Evolutionary conservation across 768 basidiomycete genomes (phyloP), one percentile per base, ranked within the genome.

Genomic region (Crepidotus variabilis): DNA sequence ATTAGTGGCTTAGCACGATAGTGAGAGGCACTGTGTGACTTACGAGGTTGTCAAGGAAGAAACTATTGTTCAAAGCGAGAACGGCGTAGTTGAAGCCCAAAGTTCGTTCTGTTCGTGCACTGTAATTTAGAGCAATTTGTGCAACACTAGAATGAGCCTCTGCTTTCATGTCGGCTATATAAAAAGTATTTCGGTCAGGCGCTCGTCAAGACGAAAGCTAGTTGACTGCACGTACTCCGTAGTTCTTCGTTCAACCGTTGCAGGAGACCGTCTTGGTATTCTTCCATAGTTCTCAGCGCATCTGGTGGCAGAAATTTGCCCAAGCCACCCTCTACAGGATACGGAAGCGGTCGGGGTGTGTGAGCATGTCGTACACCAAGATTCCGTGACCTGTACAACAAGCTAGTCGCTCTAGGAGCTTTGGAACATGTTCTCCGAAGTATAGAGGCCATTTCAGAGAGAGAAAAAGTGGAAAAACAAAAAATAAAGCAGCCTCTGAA

Each of bases 41-140:
- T 69, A 98, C 96, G 36, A 99, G 78, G 56, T 78, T 79, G 61
- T 91, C 82, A 24, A 99, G 80, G 79, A 98, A 98, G 81, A 92
- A 98, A 63, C 86, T 86, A 71, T 97, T 98, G 75, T 98, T 99
- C 59, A 98, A 75, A 5, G 96, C 92, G 48, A 92, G 82, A 60
- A 89, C 89, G 2, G 95, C 94, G 66, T 95, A 94, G 71, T 91
- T 96, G 72, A 94, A 98, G 22, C 84, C 83, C 52, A 95, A 71
- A 1, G 84, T 79, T 52, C 84, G 72, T 21, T 81, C 74, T 45
- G 81, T 81, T 28, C 83, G 72, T 14, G 73, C 63, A 0, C 92
- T 82, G 9, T 88, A 83, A 34, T 79, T 78, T 32, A 92, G 78
- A 22, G 96, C 80, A 21, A 88, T 89, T 65, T 93, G 85, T 0